Evolutionary conservation across 352 stramenopile species (phyloP).

Genomic region (Phytophthora europaea): DNA sequence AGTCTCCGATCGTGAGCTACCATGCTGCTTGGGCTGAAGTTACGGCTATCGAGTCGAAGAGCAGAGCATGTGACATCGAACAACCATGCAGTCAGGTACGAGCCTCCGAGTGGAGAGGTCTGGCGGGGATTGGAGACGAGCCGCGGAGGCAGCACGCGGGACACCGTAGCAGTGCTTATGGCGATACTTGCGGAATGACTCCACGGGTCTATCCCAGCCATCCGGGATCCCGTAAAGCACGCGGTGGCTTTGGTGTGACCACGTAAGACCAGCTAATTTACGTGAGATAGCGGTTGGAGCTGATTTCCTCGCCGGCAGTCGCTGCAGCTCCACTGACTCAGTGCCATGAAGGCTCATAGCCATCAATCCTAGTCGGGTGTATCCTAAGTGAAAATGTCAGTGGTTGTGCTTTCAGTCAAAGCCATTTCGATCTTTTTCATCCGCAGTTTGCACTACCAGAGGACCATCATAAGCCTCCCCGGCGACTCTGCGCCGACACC

Average conservation of each 20-base stretch:
- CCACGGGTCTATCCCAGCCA: constrained; percentile 3
- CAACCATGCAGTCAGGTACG: not conserved
- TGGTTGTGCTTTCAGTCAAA: too few species aligned
- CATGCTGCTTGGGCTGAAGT: not conserved
- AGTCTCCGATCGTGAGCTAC: not conserved
- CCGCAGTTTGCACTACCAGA: not conserved
- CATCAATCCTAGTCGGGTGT: too few species aligned
- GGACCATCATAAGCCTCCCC: not conserved
- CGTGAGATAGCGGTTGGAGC: not conserved
- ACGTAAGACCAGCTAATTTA: not conserved
- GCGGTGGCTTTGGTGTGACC: not conserved
- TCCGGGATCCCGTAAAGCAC: constrained; percentile 8
- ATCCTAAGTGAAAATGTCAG: too few species aligned
- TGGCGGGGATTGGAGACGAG: constrained; percentile 7
- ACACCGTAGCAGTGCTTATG: constrained; percentile 1
- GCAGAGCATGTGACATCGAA: not conserved
- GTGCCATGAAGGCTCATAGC: too few species aligned
- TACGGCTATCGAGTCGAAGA: constrained; percentile 1
- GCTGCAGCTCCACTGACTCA: too few species aligned
- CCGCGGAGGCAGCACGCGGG: not conserved
- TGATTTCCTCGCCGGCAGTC: too few species aligned
- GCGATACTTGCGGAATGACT: constrained; percentile 6
- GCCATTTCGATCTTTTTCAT: not conserved
- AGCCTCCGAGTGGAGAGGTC: constrained; percentile 5
- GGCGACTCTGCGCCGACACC: not conserved